Percentiles rank a stretch among this genome's conserved stretches.
Evolutionary conservation across 805 yeast species (phyloP).

Genomic region (Myxozyma melibiosi): DNA sequence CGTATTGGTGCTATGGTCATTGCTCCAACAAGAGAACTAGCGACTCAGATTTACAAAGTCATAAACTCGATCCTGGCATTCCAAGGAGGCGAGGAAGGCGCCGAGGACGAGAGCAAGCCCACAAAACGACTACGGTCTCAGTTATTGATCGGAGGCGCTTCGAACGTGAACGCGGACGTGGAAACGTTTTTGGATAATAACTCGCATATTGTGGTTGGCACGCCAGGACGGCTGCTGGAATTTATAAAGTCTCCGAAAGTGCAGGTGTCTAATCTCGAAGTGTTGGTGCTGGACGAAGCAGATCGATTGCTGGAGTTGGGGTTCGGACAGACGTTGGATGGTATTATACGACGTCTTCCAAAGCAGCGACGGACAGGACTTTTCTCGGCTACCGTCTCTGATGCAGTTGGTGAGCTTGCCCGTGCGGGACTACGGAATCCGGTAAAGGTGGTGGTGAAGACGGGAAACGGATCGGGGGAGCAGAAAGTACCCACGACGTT

Average conservation of each 20-base stretch:
- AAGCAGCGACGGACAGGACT: constrained; percentile 91
- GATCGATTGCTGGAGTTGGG: constrained; percentile 82
- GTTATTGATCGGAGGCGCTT: constrained; percentile 47
- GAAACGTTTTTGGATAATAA: constrained; percentile 53
- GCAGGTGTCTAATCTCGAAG: constrained; percentile 64
- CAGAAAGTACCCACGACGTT: constrained; percentile 62
- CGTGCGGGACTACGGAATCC: constrained; percentile 93
- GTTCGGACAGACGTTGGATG: constrained; percentile 67
- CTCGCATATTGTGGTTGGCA: constrained; percentile 83
- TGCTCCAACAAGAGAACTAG: constrained; percentile 66
- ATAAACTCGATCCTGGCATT: constrained; percentile 59
- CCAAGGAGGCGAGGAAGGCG: constrained; percentile 23
- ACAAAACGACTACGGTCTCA: constrained; percentile 43
- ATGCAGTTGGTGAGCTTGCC: constrained; percentile 77
- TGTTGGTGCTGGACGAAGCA: constrained; percentile 87
- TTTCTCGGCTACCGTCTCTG: constrained; percentile 88
- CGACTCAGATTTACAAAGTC: constrained; percentile 62
- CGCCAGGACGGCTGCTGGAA: constrained; percentile 88
- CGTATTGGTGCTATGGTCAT: constrained; percentile 71
- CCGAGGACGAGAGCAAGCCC: neutral
- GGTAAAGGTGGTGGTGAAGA: constrained; percentile 77
- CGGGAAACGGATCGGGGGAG: constrained; percentile 43
- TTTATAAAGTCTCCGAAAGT: constrained; percentile 61
- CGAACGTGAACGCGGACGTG: constrained; percentile 65
- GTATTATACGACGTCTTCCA: constrained; percentile 71